Evolutionary conservation across 495 filamentous ascomycete genomes (phyloP).

Genomic region (Daldinia decipiens): DNA sequence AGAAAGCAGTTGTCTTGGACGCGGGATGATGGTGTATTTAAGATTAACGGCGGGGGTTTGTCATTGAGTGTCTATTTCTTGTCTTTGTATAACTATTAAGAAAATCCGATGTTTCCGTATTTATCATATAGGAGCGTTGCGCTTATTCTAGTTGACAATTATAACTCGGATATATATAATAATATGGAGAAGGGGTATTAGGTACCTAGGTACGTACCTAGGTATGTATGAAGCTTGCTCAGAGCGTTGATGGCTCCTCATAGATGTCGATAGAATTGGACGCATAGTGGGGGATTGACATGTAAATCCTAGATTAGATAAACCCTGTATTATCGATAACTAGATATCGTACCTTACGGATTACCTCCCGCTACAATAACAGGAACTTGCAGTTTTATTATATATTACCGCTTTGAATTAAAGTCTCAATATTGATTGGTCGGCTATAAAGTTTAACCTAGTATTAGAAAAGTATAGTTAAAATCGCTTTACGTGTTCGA

Average conservation of each 20-base stretch:
- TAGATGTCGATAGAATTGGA: constrained; percentile 19
- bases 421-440: neutral
- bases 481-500: too few species aligned
- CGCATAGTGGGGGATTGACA: constrained; percentile 4
- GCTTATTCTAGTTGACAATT: constrained; percentile 2
- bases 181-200: neutral
- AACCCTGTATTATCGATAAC: constrained; percentile 11
- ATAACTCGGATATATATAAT: constrained; percentile 6
- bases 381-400: neutral
- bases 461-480: neutral
- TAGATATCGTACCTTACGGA: too few species aligned
- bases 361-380: neutral
- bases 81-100: too few species aligned
- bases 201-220: too few species aligned
- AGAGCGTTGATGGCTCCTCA: constrained; percentile 5
- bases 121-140: neutral
- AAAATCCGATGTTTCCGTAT: neutral
- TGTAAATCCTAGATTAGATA: neutral
- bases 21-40: neutral
- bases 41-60: constrained; percentile 23
- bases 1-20: neutral
- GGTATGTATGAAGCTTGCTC: neutral
- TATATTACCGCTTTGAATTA: constrained; percentile 1
- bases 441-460: neutral
- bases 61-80: too few species aligned